Percentiles rank a stretch among this genome's conserved stretches.
Evolutionary conservation across 1,284 basidiomycete genomes (phyloP).

Genomic region (Papiliotrema fonsecae): DNA sequence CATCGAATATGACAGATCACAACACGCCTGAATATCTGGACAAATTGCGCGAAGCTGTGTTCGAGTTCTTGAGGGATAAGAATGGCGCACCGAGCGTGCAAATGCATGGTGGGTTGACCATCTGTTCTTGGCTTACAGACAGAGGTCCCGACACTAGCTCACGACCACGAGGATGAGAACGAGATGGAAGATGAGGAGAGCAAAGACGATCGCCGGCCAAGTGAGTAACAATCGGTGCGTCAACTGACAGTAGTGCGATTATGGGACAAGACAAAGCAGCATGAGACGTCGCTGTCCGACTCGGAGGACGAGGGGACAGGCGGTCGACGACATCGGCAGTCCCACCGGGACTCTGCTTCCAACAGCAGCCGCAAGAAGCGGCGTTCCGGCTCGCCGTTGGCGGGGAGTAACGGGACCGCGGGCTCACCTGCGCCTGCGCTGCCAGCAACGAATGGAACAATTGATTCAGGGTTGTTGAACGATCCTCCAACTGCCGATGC

Average conservation of each 20-base stretch:
- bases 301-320: conserved; percentile 53
- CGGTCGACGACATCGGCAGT: conserved; percentile 42
- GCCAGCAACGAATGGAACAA: background rate
- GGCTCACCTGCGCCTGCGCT: background rate
- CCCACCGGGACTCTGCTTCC: conserved; percentile 26
- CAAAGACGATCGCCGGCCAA: conserved; percentile 66
- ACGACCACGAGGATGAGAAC: conserved; percentile 77
- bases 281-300: conserved; percentile 49
- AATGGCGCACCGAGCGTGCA: conserved; percentile 87
- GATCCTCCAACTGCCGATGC: conserved; percentile 1
- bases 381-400: conserved; percentile 6
- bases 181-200: conserved; percentile 75
- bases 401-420: background rate
- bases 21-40: conserved; percentile 91
- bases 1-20: conserved; percentile 93
- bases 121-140: background rate
- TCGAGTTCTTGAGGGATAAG: conserved; percentile 80
- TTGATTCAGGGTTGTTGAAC: conserved; percentile 1
- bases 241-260: conserved; percentile 25
- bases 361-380: conserved; percentile 7
- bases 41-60: conserved; percentile 83
- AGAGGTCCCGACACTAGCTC: conserved; percentile 58
- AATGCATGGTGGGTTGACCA: conserved; percentile 60
- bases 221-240: conserved; percentile 35
- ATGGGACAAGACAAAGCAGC: conserved; percentile 44